Evolutionary conservation across 2,329 filamentous ascomycete species (phyloP).

Genomic region (Neoascochyta sp.): DNA sequence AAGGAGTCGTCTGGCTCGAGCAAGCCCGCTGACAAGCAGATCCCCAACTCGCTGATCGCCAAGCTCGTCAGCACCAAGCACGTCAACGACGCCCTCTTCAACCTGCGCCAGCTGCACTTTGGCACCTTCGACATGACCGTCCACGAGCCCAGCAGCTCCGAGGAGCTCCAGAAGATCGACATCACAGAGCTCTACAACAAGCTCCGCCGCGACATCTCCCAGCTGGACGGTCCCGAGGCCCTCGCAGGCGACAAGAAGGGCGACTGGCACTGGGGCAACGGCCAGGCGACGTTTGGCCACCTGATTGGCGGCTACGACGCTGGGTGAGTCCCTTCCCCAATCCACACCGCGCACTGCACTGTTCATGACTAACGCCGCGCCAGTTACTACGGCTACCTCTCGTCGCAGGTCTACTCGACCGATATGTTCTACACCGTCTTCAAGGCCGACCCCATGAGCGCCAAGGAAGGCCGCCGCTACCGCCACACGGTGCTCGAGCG

Average conservation of each 20-base stretch:
- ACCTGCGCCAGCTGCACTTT: conserved; percentile 74
- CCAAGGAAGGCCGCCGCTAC: conserved; percentile 68
- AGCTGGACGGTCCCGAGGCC: conserved; percentile 70
- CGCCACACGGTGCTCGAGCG: conserved; percentile 73
- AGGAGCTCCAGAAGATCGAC: conserved; percentile 63
- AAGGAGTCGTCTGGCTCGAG: conserved; percentile 36
- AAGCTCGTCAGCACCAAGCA: conserved; percentile 74
- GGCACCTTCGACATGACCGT: conserved; percentile 82
- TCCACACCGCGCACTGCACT: not conserved
- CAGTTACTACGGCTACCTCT: conserved; percentile 62
- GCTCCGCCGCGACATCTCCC: conserved; percentile 66
- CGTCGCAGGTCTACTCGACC: conserved; percentile 73
- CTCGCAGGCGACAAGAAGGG: conserved; percentile 45
- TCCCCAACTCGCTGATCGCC: conserved; percentile 70
- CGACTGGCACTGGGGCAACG: conserved; percentile 64
- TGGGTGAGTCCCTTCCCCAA: conserved; percentile 43
- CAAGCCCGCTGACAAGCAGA: conserved; percentile 56
- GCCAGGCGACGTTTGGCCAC: conserved; percentile 77
- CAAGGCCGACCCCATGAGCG: conserved; percentile 73
- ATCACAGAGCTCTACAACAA: conserved; percentile 67
- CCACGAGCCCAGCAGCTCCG: conserved; percentile 67
- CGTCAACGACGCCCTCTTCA: conserved; percentile 75
- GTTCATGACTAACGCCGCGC: conserved; percentile 7
- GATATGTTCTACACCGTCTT: conserved; percentile 86
- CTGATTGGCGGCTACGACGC: conserved; percentile 82